A percentile compares a stretch with the other conserved stretches of the same genome.
phyloP scores from a whole-genome alignment of 768 basidiomycete genomes.

The Astraeus odoratus region DNA sequence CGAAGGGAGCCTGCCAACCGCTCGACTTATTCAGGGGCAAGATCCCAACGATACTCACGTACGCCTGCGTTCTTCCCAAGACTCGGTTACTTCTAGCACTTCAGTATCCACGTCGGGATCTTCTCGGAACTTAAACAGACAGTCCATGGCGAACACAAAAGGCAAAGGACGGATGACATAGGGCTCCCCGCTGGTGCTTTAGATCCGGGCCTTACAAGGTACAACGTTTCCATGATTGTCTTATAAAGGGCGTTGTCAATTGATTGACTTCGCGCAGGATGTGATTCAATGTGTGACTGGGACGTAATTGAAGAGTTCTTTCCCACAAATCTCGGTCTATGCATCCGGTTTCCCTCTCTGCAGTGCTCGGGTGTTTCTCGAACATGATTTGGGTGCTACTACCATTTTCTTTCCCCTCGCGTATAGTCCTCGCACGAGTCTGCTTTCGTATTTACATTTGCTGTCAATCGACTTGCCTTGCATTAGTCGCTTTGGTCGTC shows the following conservation, averaged over 20 bases:
- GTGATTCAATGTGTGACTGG: too few relatives aligned
- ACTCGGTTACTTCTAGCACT: conserved; percentile 7
- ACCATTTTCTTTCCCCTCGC: background rate
- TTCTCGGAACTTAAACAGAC: conserved; percentile 9
- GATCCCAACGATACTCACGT: background rate
- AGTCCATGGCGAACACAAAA: background rate
- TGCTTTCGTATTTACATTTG: background rate
- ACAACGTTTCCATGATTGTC: too few relatives aligned
- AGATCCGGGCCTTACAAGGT: too few relatives aligned
- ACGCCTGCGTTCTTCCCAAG: background rate
- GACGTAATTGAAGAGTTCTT: too few relatives aligned
- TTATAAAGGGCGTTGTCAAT: too few relatives aligned
- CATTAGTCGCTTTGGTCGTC: background rate
- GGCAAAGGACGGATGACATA: background rate
- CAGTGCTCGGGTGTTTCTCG: too few relatives aligned
- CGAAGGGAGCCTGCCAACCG: conserved; percentile 2
- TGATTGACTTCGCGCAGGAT: too few relatives aligned
- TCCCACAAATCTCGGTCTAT: too few relatives aligned
- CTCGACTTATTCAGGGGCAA: conserved; percentile 8
- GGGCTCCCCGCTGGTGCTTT: background rate
- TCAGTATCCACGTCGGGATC: conserved; percentile 13
- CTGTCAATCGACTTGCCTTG: background rate
- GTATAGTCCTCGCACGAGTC: background rate
- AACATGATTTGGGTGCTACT: background rate
- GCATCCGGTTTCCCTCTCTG: too few relatives aligned